Base-by-base conservation (phyloP, 225 moss, liverwort and hornwort species). In the Rhytidiadelphus loreus region DNA sequence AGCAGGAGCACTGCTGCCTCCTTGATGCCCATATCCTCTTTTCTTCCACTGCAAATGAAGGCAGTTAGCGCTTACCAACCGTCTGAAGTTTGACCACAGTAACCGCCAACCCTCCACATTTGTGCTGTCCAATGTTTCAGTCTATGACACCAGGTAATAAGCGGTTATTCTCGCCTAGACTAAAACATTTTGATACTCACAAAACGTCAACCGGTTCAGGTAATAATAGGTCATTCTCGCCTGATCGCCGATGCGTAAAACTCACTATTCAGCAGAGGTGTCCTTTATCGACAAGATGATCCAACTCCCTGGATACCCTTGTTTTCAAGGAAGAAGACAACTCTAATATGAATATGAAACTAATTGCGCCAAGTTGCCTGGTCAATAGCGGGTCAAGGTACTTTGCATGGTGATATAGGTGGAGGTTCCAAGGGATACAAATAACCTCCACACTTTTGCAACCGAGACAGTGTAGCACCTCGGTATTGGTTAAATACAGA, bases 1-100 rank as follows among this genome's bases (percentile, higher is more conserved):
- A 90, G 41, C 81, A 92, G 76, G 63, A 92, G 85, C 79, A 92
- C 30, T 57, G 69, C 52, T 39, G 92, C 92, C 87, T 90, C 85
- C 69, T 89, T 92, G 86, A 92, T 25, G 26, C 92, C 92, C 92
- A 92, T 92, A 79, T 82, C 85, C n/a, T 69, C 85, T 80, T 80
- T n/a, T 29, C 84, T 91, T 87, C 24, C 25, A 84, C 15, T 60
- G 75, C 83, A 87, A 83, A 65, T 59, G 83, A 66, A 85, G 77
- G 70, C 59, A 74, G 86, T 90, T 90, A 60, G 35, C 28, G 46
- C 86, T 81, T 88, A 13, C 12, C 64, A 90, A 83, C 88, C 41
- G 87, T 68, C 74, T 81, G 18, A 35, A 69, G 43, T 66, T 84
- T 28, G 35, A 61, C 43, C 57, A 85, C 21, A 53, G 50, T 78